Evolutionary conservation across 805 yeast genomes (phyloP), one percentile per base, ranked within the genome.

Genomic region (Hyphopichia homilentoma): DNA sequence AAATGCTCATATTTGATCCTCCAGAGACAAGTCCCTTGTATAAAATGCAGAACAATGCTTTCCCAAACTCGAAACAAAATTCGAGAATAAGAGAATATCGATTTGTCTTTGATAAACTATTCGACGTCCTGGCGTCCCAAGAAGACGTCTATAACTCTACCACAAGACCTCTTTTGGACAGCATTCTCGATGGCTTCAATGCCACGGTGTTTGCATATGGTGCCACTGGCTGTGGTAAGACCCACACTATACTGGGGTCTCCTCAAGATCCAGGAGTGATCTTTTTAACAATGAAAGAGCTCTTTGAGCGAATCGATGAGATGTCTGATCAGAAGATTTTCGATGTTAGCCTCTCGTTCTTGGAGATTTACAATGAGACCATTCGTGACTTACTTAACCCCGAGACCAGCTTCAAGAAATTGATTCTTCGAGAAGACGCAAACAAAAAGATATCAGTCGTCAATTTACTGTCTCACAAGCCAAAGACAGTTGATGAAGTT

Each of bases 211-310:
- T 89, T 64, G 97, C 97, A 1, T 89, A 89, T 54, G 97, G 97
- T 1, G 95, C 97, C 18, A 89, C 97, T 0, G 97, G 97, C 0
- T 89, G 97, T 57, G 97, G 97, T n/a, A 89, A 89, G 52, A 89
- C 97, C 0, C 87, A 83, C 53, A 89, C 97, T 0, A 84, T 89
- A 20, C 75, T 82, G 52, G 96, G 96, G 0, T 73, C 80, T 0
- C 70, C 78, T 0, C 73, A 73, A 2, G 60, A 72, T 16, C 96
- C 95, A 0, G 96, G 96, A 0, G 74, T 89, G 9, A 82, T 87
- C 0, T 84, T 80, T 45, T 59, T 81, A 25, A 81, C 96, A 0
- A 79, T 86, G 81, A 67, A 75, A 40, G 95, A 85, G 37, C 61
- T 90, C 21, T 88, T 81, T 52, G 61, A 61, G 13, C 65, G 68